phyloP scores from a whole-genome alignment of 257 asterid species.

The Petrea volubilis region DNA sequence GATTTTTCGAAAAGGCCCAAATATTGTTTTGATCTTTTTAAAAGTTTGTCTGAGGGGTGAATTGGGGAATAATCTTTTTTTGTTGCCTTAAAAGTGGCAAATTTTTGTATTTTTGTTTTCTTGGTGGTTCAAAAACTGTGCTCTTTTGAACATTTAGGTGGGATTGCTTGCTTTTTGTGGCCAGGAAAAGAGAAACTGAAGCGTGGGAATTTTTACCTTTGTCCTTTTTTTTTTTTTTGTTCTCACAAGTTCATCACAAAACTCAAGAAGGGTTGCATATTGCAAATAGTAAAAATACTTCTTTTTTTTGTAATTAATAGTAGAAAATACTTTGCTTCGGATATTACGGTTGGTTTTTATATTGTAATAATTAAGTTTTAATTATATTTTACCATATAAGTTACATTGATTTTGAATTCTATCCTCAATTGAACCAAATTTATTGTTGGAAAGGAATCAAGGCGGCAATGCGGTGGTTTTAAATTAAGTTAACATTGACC shows the following conservation, averaged over 20 bases:
- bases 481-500: too few relatives aligned
- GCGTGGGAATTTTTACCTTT: slow-evolving; percentile 17
- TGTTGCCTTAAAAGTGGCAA: slow-evolving; percentile 20
- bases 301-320: too few relatives aligned
- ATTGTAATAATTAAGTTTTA: too few relatives aligned
- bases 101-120: slow-evolving; percentile 20
- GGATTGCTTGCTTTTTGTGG: neutral
- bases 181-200: slow-evolving; percentile 18
- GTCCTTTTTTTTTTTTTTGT: neutral
- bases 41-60: neutral
- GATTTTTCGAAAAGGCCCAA: neutral
- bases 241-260: neutral
- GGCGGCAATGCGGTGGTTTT: too few relatives aligned
- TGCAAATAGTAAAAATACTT: too few relatives aligned
- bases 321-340: too few relatives aligned
- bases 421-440: too few relatives aligned
- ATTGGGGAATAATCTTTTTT: slow-evolving; percentile 22
- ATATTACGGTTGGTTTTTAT: too few relatives aligned
- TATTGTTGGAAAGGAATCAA: too few relatives aligned
- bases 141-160: slow-evolving; percentile 7
- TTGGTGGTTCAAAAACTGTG: neutral
- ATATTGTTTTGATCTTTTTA: neutral
- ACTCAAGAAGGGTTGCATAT: neutral
- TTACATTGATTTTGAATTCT: too few relatives aligned
- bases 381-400: too few relatives aligned